Evolutionary conservation across 495 filamentous ascomycete genomes (phyloP).

Genomic region (Lasiosphaeria hispida): DNA sequence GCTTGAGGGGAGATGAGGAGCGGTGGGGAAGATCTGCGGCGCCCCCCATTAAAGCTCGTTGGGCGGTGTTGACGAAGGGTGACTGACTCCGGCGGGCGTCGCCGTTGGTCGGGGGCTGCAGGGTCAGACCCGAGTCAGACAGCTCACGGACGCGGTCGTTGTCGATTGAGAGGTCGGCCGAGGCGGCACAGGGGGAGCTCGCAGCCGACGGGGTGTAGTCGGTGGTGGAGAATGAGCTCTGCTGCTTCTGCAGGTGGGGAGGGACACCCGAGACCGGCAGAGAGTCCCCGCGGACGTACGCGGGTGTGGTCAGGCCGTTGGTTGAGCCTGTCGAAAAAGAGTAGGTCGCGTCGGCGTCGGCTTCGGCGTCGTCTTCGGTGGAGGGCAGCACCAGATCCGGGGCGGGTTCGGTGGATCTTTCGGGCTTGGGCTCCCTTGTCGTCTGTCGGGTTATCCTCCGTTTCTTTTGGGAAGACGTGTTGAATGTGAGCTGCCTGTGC

Average conservation of each 20-base stretch:
- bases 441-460: conserved; percentile 69
- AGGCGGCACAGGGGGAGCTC: conserved; percentile 70
- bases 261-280: conserved; percentile 46
- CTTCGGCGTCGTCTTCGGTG: conserved; percentile 46
- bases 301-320: conserved; percentile 45
- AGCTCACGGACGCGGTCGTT: conserved; percentile 58
- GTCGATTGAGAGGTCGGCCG: conserved; percentile 67
- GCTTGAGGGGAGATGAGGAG: conserved; percentile 55
- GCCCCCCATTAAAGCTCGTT: conserved; percentile 53
- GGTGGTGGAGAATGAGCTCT: conserved; percentile 43
- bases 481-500: conserved; percentile 72
- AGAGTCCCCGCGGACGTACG: conserved; percentile 62
- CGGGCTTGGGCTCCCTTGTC: conserved; percentile 32
- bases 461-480: conserved; percentile 89
- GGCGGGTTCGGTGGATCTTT: conserved; percentile 30
- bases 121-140: conserved; percentile 23
- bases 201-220: conserved; percentile 56
- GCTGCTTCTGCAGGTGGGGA: conserved; percentile 47
- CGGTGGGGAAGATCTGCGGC: conserved; percentile 49
- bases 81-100: conserved; percentile 34
- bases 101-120: conserved; percentile 17
- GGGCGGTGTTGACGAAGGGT: conserved; percentile 40
- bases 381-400: conserved; percentile 49
- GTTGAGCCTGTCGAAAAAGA: conserved; percentile 38
- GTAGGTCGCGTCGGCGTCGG: conserved; percentile 24